Base-by-base conservation (phyloP, 495 filamentous ascomycete species). In the Aspergillus ellipticus region DNA sequence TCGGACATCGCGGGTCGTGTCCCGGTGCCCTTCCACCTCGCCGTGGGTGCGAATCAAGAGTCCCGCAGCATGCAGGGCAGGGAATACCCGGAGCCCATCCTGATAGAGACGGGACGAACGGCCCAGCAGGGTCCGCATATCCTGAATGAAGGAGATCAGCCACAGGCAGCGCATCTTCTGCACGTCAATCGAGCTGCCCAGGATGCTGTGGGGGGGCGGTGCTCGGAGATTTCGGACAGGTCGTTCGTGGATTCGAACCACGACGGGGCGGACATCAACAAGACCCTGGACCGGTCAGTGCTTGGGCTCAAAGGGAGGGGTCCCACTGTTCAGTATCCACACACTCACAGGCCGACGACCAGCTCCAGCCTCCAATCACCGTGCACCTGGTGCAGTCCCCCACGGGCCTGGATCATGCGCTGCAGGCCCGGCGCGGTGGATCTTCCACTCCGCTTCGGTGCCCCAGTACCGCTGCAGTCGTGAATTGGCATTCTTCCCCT, bases 401-500 rank as follows among this genome's bases (percentile, higher is more conserved):
- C 66, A 33, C 61, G 60, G 13, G 66, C 64, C 29, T 66, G 55
- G 9, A 69, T 69, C 66, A 69, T 69, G 21, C 55, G 48, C 35
- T 69, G 61, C 28, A 69, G 46, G n/a, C 64, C 66, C n/a, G 39
- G 41, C 51, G 28, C 66, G 66, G 41, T 69, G 66, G 16, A 66
- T 64, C 17, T 59, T 56, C 66, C 64, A 69, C 7, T 62, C 61
- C 17, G 58, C 55, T n/a, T 53, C 66, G 5, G 64, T 65, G 15
- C 66, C 66, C 66, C 66, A 69, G 42, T 69, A 69, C 46, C 66
- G 54, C 66, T 69, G 21, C n/a, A n/a, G n/a, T n/a, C n/a, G 3
- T 3, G 13, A 33, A 13, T 33, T 33, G 31, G 31, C 6, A 33
- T 33, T 33, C 2, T 9, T 33, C 9, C 13, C 28, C 10, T 15